These are phyloP conservation scores for Scedosporium dehoogii DNA, from an alignment of 2,329 filamentous ascomycete species.

Conservation along the genomic window DNA sequence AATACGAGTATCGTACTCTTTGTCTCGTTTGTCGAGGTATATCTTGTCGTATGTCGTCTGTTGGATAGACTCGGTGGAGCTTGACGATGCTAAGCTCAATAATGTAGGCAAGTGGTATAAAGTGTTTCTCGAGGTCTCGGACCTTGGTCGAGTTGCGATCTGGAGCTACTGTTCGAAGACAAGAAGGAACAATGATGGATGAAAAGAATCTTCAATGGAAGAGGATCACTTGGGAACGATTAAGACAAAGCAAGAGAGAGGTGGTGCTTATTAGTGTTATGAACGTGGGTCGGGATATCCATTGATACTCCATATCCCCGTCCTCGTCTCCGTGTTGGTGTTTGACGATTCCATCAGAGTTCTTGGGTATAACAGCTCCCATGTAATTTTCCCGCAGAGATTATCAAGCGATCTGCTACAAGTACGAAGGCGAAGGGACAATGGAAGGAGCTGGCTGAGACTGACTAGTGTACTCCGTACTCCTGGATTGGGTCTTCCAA, in stretches of 20 bases:
- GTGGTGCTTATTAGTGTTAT: not conserved
- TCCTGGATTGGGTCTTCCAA: not conserved
- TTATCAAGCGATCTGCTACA: not conserved
- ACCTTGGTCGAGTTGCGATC: not conserved
- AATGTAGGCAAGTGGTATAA: not conserved
- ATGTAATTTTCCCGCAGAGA: not conserved
- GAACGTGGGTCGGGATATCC: not conserved
- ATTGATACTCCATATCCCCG: no score
- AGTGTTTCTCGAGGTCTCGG: not conserved
- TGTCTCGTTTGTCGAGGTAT: not conserved
- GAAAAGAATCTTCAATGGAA: not conserved
- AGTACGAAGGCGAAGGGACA: not conserved
- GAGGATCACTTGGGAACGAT: not conserved
- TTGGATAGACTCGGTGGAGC: not conserved
- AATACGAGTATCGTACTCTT: no score
- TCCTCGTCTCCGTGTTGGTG: not conserved
- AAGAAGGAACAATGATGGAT: not conserved
- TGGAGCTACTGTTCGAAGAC: not conserved
- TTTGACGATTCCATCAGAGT: not conserved
- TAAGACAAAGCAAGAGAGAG: not conserved
- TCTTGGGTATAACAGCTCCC: not conserved
- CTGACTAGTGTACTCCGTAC: not conserved
- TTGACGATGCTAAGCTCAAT: not conserved
- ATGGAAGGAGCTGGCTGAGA: not conserved
- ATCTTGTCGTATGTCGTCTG: not conserved